phyloP scores from a whole-genome alignment of 139 green algal species.

The Chlamydomonas incerta region DNA sequence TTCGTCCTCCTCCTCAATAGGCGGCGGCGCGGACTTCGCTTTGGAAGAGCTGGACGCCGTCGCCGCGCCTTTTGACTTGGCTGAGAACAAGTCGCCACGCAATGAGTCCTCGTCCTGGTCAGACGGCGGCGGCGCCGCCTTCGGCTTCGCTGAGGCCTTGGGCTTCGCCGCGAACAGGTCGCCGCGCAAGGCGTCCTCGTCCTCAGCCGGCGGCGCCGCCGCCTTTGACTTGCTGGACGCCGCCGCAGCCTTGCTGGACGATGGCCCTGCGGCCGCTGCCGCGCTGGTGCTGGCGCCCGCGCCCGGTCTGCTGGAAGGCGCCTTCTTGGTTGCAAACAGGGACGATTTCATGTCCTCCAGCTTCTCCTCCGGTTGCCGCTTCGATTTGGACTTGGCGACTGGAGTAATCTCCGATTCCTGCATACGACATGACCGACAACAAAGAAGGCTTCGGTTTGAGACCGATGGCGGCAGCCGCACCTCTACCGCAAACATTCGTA shows the following conservation, averaged over 20 bases:
- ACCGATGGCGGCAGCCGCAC: too few species aligned
- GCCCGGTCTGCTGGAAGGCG: background rate
- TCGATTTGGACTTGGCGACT: background rate
- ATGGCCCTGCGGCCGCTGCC: background rate
- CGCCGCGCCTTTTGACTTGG: background rate
- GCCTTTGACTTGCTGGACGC: background rate
- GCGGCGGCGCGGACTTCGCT: background rate
- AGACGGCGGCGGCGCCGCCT: background rate
- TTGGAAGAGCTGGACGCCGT: background rate
- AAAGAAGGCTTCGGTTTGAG: too few species aligned
- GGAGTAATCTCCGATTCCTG: conserved; percentile 24
- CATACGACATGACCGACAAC: too few species aligned
- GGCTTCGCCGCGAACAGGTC: conserved; percentile 25
- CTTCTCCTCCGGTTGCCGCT: background rate
- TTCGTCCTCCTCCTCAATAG: background rate
- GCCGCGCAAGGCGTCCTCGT: background rate
- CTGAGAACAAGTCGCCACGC: background rate
- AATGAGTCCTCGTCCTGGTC: background rate
- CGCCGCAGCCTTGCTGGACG: background rate
- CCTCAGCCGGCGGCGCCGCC: background rate
- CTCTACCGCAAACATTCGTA: too few species aligned
- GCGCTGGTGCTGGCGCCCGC: background rate
- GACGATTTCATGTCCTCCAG: conserved; percentile 33
- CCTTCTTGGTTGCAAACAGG: conserved; percentile 24
- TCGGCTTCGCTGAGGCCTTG: background rate